A percentile compares a stretch with the other conserved stretches of the same genome.
Conservation (phyloP, 129 eudicot genomes). For the Ambrosia artemisiifolia region DNA sequence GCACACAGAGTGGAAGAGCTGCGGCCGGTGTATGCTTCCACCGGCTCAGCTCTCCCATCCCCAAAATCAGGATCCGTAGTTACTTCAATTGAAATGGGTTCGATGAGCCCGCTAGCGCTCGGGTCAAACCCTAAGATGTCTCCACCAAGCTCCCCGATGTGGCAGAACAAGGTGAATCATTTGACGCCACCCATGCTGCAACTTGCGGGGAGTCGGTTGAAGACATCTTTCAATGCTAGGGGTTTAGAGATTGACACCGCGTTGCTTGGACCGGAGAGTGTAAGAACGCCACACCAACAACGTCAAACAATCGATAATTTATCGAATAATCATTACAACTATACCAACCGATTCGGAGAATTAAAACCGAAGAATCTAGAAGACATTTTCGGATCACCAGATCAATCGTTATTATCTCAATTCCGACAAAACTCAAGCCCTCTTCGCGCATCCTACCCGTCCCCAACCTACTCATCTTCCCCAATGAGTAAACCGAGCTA, state of each 20-base stretch:
- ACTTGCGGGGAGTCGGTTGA: constrained; percentile 70
- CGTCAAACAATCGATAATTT: constrained; percentile 54
- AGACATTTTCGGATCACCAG: constrained; percentile 45
- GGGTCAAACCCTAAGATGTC: constrained; percentile 50
- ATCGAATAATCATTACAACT: constrained; percentile 39
- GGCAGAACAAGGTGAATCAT: constrained; percentile 53
- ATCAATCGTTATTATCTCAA: constrained; percentile 41
- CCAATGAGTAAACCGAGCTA: constrained; percentile 43
- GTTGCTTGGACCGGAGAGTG: constrained; percentile 40
- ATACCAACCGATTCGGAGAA: constrained; percentile 39
- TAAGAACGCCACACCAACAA: constrained; percentile 48
- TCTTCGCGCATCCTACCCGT: constrained; percentile 56
- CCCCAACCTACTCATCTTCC: constrained; percentile 40
- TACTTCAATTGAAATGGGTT: constrained; percentile 42
- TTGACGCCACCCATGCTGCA: constrained; percentile 65
- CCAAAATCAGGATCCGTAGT: constrained; percentile 38
- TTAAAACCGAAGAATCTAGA: constrained; percentile 60
- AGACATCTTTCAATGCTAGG: constrained; percentile 62
- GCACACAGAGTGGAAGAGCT: constrained; percentile 78
- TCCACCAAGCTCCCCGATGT: constrained; percentile 39
- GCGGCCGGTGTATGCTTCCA: constrained; percentile 79
- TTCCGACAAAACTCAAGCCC: constrained; percentile 56
- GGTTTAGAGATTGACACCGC: constrained; percentile 62
- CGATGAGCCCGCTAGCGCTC: constrained; percentile 47
- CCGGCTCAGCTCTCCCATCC: constrained; percentile 85